Base-by-base conservation (phyloP, 2,329 filamentous ascomycete genomes). In the Colletotrichum zoysiae region DNA sequence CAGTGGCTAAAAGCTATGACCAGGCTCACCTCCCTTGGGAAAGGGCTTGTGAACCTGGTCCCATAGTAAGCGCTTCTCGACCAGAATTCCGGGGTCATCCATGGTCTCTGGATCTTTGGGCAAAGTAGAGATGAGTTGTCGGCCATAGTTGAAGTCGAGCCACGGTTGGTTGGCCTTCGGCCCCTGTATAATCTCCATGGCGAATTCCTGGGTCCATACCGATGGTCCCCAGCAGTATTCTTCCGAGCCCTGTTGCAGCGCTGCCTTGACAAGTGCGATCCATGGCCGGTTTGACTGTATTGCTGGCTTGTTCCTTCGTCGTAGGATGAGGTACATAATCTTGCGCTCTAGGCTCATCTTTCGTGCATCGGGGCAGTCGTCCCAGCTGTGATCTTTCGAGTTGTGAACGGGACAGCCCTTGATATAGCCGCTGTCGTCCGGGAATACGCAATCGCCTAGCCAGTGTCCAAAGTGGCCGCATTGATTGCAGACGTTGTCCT, bases 401-500 rank as follows among this genome's bases (percentile, higher is more conserved):
- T 61, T 61, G 30, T 61, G 59, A 46, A 61, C 18, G 20, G 44
- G 59, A 50, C 59, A 61, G 44, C 44, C 59, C 44, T 50, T 50
- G 44, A 50, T 50, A 14, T 35, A 48, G 44, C 59, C 59, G 20
- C n/a, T 35, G 44, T 61, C 59, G 59, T 61, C 59, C 12, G 59
- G 59, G n/a, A 50, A 61, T 2, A 61, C 12, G 11, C 59, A 61
- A 33, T 61, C 59, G 26, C 44, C 59, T n/a, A 61, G 59, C 44
- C 59, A 61, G 30, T 61, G 59, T 12, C 44, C 59, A 35, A 35
- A 33, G 30, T 61, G 59, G 0, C 44, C 59, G 44, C 59, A 61
- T 20, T 61, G 20, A n/a, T 46, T 35, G 59, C 59, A 61, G 18
- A 38, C 30, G 30, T 61, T 61, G 4, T 26, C n/a, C 4, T 33